Evolutionary conservation across 2,329 filamentous ascomycete genomes (phyloP).

Genomic region (Fusarium nematophilum): DNA sequence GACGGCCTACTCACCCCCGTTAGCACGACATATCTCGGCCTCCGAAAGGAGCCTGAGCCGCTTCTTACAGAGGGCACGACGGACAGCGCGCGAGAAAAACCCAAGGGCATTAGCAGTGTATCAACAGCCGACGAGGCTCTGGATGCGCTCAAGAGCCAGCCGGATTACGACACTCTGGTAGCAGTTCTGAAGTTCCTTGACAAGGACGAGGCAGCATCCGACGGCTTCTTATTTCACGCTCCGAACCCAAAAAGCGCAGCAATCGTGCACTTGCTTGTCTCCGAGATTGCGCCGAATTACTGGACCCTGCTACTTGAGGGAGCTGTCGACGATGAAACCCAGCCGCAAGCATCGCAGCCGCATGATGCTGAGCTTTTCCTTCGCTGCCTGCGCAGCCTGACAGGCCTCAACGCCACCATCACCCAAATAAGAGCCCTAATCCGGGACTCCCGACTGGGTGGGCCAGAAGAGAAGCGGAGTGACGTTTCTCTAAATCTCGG

Average conservation of each 20-base stretch:
- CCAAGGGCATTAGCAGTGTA: slow-evolving; percentile 18
- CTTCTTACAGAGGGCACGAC: slow-evolving; percentile 53
- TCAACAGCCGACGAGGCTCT: slow-evolving; percentile 63
- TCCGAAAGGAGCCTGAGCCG: slow-evolving; percentile 49
- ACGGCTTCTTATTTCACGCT: slow-evolving; percentile 41
- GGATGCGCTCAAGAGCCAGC: slow-evolving; percentile 70
- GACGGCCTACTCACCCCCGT: slow-evolving; percentile 66
- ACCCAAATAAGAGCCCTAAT: slow-evolving; percentile 74
- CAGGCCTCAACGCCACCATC: slow-evolving; percentile 81
- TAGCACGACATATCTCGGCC: slow-evolving; percentile 62
- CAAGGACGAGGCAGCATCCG: slow-evolving; percentile 31
- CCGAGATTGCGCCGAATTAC: slow-evolving; percentile 81
- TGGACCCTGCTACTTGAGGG: slow-evolving; percentile 73
- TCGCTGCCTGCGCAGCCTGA: slow-evolving; percentile 75
- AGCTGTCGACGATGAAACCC: slow-evolving; percentile 32
- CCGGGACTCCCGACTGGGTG: slow-evolving; percentile 58
- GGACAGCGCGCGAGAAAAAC: slow-evolving; percentile 11
- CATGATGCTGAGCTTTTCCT: slow-evolving; percentile 65
- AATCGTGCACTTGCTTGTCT: slow-evolving; percentile 79
- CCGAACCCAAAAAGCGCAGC: slow-evolving; percentile 78
- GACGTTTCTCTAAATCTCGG: slow-evolving; percentile 57
- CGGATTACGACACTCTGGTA: slow-evolving; percentile 67
- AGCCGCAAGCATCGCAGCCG: slow-evolving; percentile 29
- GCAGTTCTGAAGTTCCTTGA: slow-evolving; percentile 64
- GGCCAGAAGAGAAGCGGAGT: slow-evolving; percentile 52